A percentile compares a stretch with the other conserved stretches of the same genome.
Evolutionary conservation across 345 rosid species (phyloP).

Genomic region (Durio zibethinus): DNA sequence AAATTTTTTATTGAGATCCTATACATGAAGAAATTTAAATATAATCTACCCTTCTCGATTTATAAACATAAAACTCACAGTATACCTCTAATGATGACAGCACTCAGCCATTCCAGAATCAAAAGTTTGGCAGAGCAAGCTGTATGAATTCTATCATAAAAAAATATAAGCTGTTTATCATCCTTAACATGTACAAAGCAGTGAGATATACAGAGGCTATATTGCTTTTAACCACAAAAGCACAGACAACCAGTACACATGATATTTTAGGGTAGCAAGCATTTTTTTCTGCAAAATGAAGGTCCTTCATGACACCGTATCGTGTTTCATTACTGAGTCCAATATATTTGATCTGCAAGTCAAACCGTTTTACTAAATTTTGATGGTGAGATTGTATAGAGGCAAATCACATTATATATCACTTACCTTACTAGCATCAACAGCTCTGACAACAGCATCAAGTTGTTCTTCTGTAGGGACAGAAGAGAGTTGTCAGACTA

Average conservation of each 20-base stretch:
- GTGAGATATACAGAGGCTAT: background rate
- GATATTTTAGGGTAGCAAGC: constrained; percentile 38
- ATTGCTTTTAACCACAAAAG: background rate
- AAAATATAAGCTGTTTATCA: constrained; percentile 14
- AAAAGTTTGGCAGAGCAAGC: constrained; percentile 56
- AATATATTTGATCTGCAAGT: constrained; percentile 48
- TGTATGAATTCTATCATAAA: constrained; percentile 44
- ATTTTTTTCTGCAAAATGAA: constrained; percentile 40
- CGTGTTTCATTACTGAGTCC: constrained; percentile 68
- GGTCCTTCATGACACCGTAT: constrained; percentile 59
- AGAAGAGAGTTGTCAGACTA: constrained; percentile 37
- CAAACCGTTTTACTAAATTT: background rate
- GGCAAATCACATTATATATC: constrained; percentile 2
- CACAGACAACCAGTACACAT: constrained; percentile 44
- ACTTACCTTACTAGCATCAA: constrained; percentile 49
- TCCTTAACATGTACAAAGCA: background rate
- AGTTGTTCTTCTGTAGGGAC: constrained; percentile 55
- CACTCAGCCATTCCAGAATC: constrained; percentile 61
- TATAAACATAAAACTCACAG: background rate
- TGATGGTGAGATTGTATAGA: background rate
- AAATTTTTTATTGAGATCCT: background rate
- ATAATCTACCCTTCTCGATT: background rate
- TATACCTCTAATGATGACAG: constrained; percentile 62
- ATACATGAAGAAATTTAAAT: background rate
- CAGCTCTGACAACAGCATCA: constrained; percentile 50